These are phyloP conservation scores for Malus sieversii DNA, from an alignment of 306 rosid species.

Conservation along the genomic window DNA sequence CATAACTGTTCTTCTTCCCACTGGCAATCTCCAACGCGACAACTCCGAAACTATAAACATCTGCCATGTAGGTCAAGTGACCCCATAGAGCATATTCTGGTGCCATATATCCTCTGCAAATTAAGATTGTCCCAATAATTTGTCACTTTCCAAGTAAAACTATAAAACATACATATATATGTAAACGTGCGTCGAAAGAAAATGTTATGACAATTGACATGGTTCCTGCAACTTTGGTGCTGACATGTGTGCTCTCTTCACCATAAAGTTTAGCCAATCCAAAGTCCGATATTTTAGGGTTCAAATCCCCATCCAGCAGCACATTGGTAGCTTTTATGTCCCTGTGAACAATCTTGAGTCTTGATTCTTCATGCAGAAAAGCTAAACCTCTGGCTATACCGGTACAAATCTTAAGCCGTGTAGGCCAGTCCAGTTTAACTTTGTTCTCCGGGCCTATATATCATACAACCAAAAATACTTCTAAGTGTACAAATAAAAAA, in stretches of 20 bases:
- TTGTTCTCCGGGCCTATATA: constrained; percentile 20
- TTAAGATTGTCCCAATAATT: not conserved
- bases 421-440: constrained; percentile 41
- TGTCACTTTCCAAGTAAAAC: not conserved
- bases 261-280: constrained; percentile 57
- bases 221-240: constrained; percentile 52
- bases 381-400: constrained; percentile 60
- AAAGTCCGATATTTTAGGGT: constrained; percentile 56
- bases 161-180: not conserved
- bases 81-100: constrained; percentile 63
- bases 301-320: constrained; percentile 39
- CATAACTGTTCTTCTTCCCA: constrained; percentile 37
- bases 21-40: constrained; percentile 42
- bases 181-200: not conserved
- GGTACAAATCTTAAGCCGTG: constrained; percentile 44
- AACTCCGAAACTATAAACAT: constrained; percentile 58
- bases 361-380: constrained; percentile 58
- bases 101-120: constrained; percentile 51
- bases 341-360: constrained; percentile 55
- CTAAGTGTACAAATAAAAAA: not conserved
- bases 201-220: constrained; percentile 27
- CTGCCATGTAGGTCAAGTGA: constrained; percentile 41
- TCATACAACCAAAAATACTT: not conserved
- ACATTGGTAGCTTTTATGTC: constrained; percentile 67
- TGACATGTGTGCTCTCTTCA: constrained; percentile 47